phyloP scores from a whole-genome alignment of 2,329 filamentous ascomycete species.

The Aspergillus bombycis region DNA sequence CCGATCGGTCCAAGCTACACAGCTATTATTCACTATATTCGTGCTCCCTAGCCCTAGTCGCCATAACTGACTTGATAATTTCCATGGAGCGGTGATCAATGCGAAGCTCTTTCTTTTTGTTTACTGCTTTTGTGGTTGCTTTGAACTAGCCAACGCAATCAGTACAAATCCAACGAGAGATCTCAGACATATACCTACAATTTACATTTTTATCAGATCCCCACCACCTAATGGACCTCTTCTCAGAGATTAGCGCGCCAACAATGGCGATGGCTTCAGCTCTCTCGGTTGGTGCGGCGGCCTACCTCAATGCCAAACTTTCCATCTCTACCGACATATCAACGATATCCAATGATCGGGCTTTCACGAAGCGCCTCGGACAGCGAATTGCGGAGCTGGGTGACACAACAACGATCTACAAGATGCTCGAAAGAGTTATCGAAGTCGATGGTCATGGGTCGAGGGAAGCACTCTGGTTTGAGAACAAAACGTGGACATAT shows the following conservation, averaged over 20 bases:
- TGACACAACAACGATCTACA: conserved; percentile 46
- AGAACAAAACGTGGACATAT: conserved; percentile 53
- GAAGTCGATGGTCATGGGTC: conserved; percentile 43
- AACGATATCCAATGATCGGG: conserved; percentile 37
- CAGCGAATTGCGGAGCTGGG: conserved; percentile 42
- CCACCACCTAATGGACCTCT: conserved; percentile 27
- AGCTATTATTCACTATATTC: conserved; percentile 14
- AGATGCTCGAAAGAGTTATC: conserved; percentile 46
- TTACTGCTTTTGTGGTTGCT: not conserved
- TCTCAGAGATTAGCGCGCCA: conserved; percentile 32
- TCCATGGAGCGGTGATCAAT: not conserved
- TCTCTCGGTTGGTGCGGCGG: conserved; percentile 38
- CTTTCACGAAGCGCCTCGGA: conserved; percentile 37
- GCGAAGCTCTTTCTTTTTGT: not conserved
- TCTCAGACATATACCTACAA: not conserved
- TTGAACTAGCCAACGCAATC: not conserved
- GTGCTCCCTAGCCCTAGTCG: conserved; percentile 1
- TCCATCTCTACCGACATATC: conserved; percentile 45
- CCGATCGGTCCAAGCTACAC: conserved; percentile 11
- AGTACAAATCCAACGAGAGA: not conserved
- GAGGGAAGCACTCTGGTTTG: conserved; percentile 52
- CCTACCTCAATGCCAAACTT: conserved; percentile 50
- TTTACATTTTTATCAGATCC: not conserved
- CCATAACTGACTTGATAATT: not conserved
- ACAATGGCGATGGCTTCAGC: conserved; percentile 40